These are phyloP conservation scores for Daedalea quercina DNA, from an alignment of 768 basidiomycete species.

Conservation along the genomic window DNA sequence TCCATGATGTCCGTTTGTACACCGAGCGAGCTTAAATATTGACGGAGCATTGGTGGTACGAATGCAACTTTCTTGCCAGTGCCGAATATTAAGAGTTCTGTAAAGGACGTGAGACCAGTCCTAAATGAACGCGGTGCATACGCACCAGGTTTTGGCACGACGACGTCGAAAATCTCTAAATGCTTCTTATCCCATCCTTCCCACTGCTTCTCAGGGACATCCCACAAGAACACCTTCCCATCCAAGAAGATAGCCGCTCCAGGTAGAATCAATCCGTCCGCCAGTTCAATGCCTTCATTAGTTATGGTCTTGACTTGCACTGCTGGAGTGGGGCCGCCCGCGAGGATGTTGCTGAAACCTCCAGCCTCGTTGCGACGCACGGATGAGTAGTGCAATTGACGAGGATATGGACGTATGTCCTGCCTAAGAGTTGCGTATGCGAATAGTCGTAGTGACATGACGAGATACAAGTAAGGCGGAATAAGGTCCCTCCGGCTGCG, in stretches of 20 bases:
- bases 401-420: not conserved
- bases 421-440: not conserved
- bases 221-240: constrained; percentile 87
- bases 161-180: constrained; percentile 76
- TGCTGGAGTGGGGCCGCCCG: constrained; percentile 58
- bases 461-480: not conserved
- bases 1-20: constrained; percentile 89
- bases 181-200: constrained; percentile 65
- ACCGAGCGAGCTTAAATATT: constrained; percentile 66
- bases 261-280: constrained; percentile 73
- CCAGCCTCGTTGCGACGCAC: constrained; percentile 1
- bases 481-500: too few species aligned
- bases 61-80: constrained; percentile 71
- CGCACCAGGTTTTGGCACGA: constrained; percentile 83
- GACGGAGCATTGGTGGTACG: constrained; percentile 59
- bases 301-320: constrained; percentile 69
- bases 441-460: not conserved
- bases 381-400: not conserved
- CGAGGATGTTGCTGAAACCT: constrained; percentile 63
- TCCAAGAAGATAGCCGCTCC: constrained; percentile 80
- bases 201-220: constrained; percentile 63
- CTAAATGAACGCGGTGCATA: not conserved
- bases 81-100: constrained; percentile 88
- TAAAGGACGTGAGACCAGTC: not conserved
- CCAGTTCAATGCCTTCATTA: constrained; percentile 55